A percentile compares a stretch with the other conserved stretches of the same genome.
phyloP scores from a whole-genome alignment of 768 basidiomycete species.

The Astraeus odoratus region DNA sequence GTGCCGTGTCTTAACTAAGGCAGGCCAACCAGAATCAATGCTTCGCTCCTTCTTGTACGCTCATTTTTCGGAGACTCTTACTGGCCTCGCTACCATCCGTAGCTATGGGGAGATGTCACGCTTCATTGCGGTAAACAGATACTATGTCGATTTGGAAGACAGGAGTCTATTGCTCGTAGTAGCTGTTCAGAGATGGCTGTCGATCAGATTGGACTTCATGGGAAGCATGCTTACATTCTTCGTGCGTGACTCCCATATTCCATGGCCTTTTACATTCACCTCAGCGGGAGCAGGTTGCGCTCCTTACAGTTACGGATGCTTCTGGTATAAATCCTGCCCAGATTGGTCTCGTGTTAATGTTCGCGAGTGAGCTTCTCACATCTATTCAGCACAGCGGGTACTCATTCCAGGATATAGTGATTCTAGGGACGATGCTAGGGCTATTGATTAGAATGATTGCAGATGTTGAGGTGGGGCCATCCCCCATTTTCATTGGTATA shows the following conservation, averaged over 20 bases:
- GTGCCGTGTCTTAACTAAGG: background rate
- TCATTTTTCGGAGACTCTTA: slow-evolving; percentile 71
- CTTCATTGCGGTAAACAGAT: slow-evolving; percentile 59
- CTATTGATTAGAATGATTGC: slow-evolving; percentile 52
- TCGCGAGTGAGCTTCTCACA: slow-evolving; percentile 38
- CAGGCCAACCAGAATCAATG: slow-evolving; percentile 44
- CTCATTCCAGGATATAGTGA: slow-evolving; percentile 25
- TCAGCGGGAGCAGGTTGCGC: slow-evolving; percentile 41
- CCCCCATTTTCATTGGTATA: background rate
- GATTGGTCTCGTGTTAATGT: slow-evolving; percentile 68
- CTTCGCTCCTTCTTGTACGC: slow-evolving; percentile 70
- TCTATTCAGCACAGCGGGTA: background rate
- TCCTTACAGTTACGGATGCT: slow-evolving; percentile 54
- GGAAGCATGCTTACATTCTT: slow-evolving; percentile 54
- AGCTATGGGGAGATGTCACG: slow-evolving; percentile 60
- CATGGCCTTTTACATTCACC: background rate
- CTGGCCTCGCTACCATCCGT: slow-evolving; percentile 64
- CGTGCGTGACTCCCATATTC: slow-evolving; percentile 28
- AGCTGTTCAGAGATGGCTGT: slow-evolving; percentile 71
- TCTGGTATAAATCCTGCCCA: slow-evolving; percentile 57
- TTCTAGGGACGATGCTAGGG: slow-evolving; percentile 45
- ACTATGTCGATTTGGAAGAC: slow-evolving; percentile 68
- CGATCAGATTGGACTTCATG: slow-evolving; percentile 63
- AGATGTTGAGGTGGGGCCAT: slow-evolving; percentile 50
- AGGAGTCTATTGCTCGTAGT: slow-evolving; percentile 60